Evolutionary conservation across 1,284 basidiomycete genomes (phyloP), one percentile per base, ranked within the genome.

Genomic region (Cystobasidium slooffiae): DNA sequence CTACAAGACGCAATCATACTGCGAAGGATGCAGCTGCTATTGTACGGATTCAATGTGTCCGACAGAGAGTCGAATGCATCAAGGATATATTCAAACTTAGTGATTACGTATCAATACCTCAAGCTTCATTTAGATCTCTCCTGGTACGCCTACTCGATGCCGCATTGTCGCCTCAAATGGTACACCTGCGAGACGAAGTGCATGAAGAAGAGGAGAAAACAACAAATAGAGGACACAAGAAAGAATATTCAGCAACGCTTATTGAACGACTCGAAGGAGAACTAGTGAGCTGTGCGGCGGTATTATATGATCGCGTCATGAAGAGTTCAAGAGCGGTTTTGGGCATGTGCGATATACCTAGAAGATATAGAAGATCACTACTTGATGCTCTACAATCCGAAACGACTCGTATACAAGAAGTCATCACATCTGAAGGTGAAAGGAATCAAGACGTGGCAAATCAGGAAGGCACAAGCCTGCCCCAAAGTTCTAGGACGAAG

Each of bases 71-170:
- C 1, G 56, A 41, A n/a, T 59, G 56, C n/a, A 6, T 41, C 1
- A 59, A 10, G 56, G n/a, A 24, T 18, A 8, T 59, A 41, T 59
- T 41, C 39, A 59, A 22, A 39, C 37, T 59, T 43, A 41, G 56
- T 59, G 56, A 59, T 6, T 41, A 41, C 16, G 20, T 59, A 41
- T n/a, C 56, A 59, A n/a, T 59, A 18, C 56, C 56, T 18, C 56
- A 24, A 59, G 56, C 56, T 59, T 59, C 37, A 41, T 43, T 18
- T 20, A 9, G 56, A 59, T 16, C 39, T 59, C 39, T 59, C 18
- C 39, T 59, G 43, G 18, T n/a, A 59, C 37, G 37, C 37, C n/a
- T 59, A 41, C 10, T 59, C 6, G 12, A 59, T 59, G 1, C 41
- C 39, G 39, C n/a, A 31, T n/a, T 59, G 9, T 59, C 56, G n/a